Percentiles rank a stretch among this genome's conserved stretches.
These are phyloP conservation scores for Suillus hirtellus DNA, from an alignment of 768 basidiomycete species.

Conservation along the genomic window DNA sequence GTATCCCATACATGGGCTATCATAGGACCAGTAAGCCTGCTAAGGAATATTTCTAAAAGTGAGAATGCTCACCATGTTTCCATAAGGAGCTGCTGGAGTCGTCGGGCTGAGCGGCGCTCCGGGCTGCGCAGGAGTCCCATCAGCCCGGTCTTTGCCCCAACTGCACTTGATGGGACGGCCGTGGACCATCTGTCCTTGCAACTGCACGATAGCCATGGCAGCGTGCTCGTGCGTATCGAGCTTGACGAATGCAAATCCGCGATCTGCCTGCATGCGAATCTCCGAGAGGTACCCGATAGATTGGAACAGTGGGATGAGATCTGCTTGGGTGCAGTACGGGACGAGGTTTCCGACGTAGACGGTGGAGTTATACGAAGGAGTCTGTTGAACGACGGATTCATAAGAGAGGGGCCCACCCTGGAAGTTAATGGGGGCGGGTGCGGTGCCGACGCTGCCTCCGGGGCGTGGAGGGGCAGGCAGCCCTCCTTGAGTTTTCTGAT, in stretches of 20 bases:
- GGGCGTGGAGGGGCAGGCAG: constrained; percentile 42
- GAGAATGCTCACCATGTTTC: constrained; percentile 60
- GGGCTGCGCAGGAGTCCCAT: constrained; percentile 58
- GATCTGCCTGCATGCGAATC: constrained; percentile 98
- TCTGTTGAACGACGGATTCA: constrained; percentile 92
- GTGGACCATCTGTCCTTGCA: constrained; percentile 97
- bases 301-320: constrained; percentile 97
- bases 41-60: constrained; percentile 4
- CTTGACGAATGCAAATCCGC: constrained; percentile 98
- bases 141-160: constrained; percentile 96
- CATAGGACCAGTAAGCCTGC: constrained; percentile 13
- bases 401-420: constrained; percentile 87
- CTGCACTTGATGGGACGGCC: constrained; percentile 97
- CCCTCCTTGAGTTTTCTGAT: constrained; percentile 92
- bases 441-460: constrained; percentile 50
- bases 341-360: constrained; percentile 99
- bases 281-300: constrained; percentile 98
- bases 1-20: constrained; percentile 90
- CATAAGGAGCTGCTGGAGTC: constrained; percentile 65
- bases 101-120: constrained; percentile 58
- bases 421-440: constrained; percentile 90
- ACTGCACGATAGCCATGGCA: constrained; percentile 95
- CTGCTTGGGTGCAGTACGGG: constrained; percentile 95
- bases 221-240: constrained; percentile 98
- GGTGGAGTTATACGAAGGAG: constrained; percentile 91